Evolutionary conservation across 2,329 filamentous ascomycete species (phyloP), one percentile per base, ranked within the genome.

Genomic region (Talaromyces sp.): DNA sequence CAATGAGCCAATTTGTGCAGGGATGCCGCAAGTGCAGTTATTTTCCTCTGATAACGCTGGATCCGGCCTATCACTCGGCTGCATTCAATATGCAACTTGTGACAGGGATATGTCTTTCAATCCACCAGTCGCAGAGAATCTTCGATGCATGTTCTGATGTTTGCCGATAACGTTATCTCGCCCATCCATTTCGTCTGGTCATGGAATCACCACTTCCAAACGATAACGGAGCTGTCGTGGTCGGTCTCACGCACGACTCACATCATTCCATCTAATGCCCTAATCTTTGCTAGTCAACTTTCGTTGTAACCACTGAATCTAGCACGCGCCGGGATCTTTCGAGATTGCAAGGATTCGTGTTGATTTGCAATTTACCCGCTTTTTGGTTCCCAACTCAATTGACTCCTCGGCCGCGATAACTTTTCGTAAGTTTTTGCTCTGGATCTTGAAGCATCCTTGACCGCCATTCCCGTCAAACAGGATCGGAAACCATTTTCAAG

Each of bases 101-200:
- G 60, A 57, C 64, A 66, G 60, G 64, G 60, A 66, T 63, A 27
- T 37, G 1, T 9, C 47, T 31, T n/a, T 48, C 56, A 63, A 47
- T 63, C 61, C 54, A 50, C 64, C 64, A 66, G 57, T 66, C 61
- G 57, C 22, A 50, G 60, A 47, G 35, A 27, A 39, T 13, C 27
- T 39, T 63, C 39, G 47, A 56, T 35, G 60, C 64, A 66, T 66
- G 60, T 57, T 60, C 61, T 50, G 61, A 50, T 47, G 56, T 60
- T 61, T 59, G 33, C 57, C 48, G 54, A 66, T 60, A 48, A 50
- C 54, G 56, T 66, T 66, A 66, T 66, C 64, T 59, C 50, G 33
- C 9, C 16, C 27, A 37, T 57, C 43, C 4, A 27, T 41, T 59
- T 59, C 27, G 43, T 24, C 39, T 37, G 14, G 33, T 61, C 59